Percentiles rank a stretch among this genome's conserved stretches.
These are phyloP conservation scores for Geotrichum restrictum DNA, from an alignment of 1,139 yeast species.

Conservation along the genomic window DNA sequence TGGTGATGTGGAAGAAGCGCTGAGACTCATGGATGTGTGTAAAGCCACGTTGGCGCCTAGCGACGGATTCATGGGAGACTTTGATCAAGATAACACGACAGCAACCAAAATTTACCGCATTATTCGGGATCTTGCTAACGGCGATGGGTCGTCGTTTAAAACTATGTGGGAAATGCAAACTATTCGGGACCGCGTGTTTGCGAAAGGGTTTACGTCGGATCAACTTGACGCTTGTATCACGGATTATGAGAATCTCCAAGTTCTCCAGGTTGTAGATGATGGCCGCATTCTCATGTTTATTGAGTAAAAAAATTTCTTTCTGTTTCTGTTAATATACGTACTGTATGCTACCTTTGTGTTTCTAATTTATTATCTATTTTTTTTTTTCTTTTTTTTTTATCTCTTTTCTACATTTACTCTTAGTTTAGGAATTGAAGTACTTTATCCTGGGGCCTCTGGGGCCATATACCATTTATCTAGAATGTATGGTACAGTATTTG, in stretches of 20 bases:
- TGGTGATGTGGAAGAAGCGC: conserved; percentile 93
- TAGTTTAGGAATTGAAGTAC: no score
- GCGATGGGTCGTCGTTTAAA: conserved; percentile 43
- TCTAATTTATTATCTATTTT: conserved; percentile 2
- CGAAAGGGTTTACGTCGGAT: conserved; percentile 78
- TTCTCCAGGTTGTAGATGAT: conserved; percentile 70
- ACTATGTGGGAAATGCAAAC: conserved; percentile 52
- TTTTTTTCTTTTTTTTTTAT: no score
- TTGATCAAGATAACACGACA: conserved; percentile 48
- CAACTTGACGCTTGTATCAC: conserved; percentile 72
- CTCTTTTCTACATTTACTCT: no score
- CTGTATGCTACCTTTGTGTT: not conserved
- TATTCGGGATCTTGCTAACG: conserved; percentile 51
- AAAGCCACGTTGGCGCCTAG: conserved; percentile 71
- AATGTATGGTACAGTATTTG: not conserved
- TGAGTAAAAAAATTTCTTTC: conserved; percentile 14
- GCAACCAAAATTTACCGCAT: conserved; percentile 60
- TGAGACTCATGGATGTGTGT: conserved; percentile 79
- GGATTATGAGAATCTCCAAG: conserved; percentile 67
- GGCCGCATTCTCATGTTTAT: conserved; percentile 32
- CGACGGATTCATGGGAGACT: conserved; percentile 32
- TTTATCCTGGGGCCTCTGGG: not conserved
- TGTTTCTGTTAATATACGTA: not conserved
- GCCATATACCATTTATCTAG: not conserved
- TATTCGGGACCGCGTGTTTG: conserved; percentile 65